phyloP scores from a whole-genome alignment of 2,329 filamentous ascomycete genomes.

The Mollisia scopiformis region DNA sequence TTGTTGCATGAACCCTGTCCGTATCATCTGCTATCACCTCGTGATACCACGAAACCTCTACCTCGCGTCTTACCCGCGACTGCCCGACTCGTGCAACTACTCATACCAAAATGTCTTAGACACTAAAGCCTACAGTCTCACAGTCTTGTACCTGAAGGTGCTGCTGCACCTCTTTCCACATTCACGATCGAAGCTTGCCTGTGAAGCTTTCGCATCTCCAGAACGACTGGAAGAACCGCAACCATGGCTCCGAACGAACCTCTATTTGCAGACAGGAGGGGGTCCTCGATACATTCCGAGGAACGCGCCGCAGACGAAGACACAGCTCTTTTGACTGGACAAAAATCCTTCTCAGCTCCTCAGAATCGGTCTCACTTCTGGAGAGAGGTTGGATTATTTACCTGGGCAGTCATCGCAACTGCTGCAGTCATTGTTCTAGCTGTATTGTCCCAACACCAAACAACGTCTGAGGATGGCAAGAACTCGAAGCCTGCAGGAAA shows the following conservation, averaged over 20 bases:
- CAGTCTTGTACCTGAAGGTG: not conserved
- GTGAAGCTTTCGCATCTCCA: not conserved
- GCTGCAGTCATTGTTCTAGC: slow-evolving; percentile 77
- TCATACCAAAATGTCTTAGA: slow-evolving; percentile 16
- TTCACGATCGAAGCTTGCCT: not conserved
- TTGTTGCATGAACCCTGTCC: not conserved
- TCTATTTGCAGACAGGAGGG: slow-evolving; percentile 43
- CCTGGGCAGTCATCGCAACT: slow-evolving; percentile 83
- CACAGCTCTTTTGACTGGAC: slow-evolving; percentile 39
- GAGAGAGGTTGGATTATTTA: slow-evolving; percentile 77
- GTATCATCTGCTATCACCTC: slow-evolving; percentile 3
- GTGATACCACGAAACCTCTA: no score
- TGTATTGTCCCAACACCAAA: slow-evolving; percentile 75
- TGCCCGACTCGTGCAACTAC: not conserved
- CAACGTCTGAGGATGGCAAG: slow-evolving; percentile 35
- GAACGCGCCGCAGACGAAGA: slow-evolving; percentile 53
- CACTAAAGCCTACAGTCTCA: not conserved
- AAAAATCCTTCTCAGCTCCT: slow-evolving; percentile 26
- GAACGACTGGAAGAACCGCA: not conserved
- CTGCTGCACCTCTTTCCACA: not conserved
- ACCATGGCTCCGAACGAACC: slow-evolving; percentile 32
- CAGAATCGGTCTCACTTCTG: slow-evolving; percentile 56
- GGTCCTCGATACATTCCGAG: slow-evolving; percentile 58
- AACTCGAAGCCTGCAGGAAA: slow-evolving; percentile 59
- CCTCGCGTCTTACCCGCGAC: not conserved